Percentiles rank a stretch among this genome's conserved stretches.
phyloP scores from a whole-genome alignment of 768 basidiomycete species.

The Suillus alpinus region DNA sequence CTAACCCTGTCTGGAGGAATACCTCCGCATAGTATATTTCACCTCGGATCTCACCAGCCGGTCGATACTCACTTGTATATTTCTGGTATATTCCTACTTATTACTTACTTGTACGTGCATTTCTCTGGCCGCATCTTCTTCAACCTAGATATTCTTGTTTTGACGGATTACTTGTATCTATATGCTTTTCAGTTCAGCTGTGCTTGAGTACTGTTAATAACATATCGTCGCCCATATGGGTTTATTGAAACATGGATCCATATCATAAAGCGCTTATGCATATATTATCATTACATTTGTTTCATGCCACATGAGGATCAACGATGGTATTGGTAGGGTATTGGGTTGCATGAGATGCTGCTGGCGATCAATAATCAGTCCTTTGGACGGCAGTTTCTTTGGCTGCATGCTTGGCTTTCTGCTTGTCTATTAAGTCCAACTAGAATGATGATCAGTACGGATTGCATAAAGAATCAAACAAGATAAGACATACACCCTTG shows the following conservation, averaged over 20 bases:
- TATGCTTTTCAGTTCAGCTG: not conserved
- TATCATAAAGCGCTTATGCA: not conserved
- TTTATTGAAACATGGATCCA: not conserved
- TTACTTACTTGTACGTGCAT: not conserved
- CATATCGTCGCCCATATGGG: not conserved
- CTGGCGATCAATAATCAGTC: not conserved
- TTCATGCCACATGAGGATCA: not conserved
- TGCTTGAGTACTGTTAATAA: not conserved
- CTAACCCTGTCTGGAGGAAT: not conserved
- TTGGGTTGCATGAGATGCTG: not conserved
- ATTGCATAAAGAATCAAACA: not conserved
- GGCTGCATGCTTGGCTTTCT: conserved; percentile 38
- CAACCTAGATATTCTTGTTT: not conserved
- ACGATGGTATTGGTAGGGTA: not conserved
- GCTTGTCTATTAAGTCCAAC: conserved; percentile 45
- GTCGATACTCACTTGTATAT: not conserved
- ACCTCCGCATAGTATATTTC: not conserved
- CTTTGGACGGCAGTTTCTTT: conserved; percentile 2
- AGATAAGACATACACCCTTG: conserved; percentile 42
- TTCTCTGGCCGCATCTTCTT: not conserved
- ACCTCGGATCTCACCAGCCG: not conserved
- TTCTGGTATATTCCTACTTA: not conserved
- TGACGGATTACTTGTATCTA: not conserved
- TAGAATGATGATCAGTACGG: conserved; percentile 7
- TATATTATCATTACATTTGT: not conserved